Evolutionary conservation across 164 flowering plant species (phyloP), one percentile per base, ranked within the genome.

Genomic region (Stephania japonica): DNA sequence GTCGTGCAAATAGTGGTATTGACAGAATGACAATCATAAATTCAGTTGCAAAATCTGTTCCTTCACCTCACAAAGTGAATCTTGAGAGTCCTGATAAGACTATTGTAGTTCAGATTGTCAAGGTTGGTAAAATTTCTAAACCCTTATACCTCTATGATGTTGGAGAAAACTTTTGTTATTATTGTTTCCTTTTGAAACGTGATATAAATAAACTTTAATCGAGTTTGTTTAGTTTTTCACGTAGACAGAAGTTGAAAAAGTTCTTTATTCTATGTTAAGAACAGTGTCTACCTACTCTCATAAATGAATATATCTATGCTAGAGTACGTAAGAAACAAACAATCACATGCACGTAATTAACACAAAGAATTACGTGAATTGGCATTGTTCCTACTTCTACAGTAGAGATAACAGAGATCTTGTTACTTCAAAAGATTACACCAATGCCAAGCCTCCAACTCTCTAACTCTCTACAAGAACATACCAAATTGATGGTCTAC

Each of bases 31-130:
- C 86, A 78, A 88, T 94, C 68, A 94, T 95, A 71, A 83, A 90
- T 76, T 71, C 87, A 19, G 97, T 95, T n/a, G 99, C 98, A 67
- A 91, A 93, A 84, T 83, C 91, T 79, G 87, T 93, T 75, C 97
- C 98, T 73, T 82, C 44, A 71, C 92, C 97, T 13, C 98, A 93
- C 72, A 93, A 88, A 83, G 99, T 93, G 70, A 97, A 95, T 86
- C 93, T 93, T 41, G 81, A 74, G 78, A 87, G 84, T 75, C 99
- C 99, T 32, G 94, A 92, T 75, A 86, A 85, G 77, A 87, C 86
- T 71, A 91, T 95, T 65, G 77, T 91, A 41, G 94, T 93, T 73
- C 96, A 95, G 77, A 84, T 93, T 73, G 86, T 82, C 61, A 94
- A 87, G 97, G 97, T 90, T 81, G 76, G 78, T n/a, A 68, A 61